A percentile compares a stretch with the other conserved stretches of the same genome.
Evolutionary conservation across 2,329 filamentous ascomycete genomes (phyloP).

Genomic region (Ascochyta rabiei): DNA sequence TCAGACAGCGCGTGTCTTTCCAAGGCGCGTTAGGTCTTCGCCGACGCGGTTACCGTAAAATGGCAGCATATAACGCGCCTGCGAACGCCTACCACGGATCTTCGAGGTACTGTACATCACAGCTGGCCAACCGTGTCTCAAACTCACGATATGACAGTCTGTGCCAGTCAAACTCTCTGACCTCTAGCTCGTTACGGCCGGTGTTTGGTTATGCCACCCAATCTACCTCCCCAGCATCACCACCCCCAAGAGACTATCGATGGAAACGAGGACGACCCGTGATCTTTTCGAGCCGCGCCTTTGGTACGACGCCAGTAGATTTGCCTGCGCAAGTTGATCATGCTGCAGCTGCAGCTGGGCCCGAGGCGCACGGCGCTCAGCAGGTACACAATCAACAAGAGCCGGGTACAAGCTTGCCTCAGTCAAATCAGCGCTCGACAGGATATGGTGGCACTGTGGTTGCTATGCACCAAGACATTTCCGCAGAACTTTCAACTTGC

Average conservation of each 20-base stretch:
- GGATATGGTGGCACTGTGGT: not conserved
- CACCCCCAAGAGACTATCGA: conserved; percentile 14
- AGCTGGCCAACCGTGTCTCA: not conserved
- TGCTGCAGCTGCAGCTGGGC: not conserved
- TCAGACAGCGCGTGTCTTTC: conserved; percentile 35
- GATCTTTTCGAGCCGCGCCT: conserved; percentile 13
- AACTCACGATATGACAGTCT: not conserved
- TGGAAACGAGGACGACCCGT: conserved; percentile 32
- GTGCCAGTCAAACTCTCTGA: not conserved
- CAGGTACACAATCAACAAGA: not conserved
- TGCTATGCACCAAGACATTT: not conserved
- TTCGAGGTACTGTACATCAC: not conserved
- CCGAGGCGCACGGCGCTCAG: not conserved
- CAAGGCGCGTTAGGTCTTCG: conserved; percentile 29
- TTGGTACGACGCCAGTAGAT: not conserved
- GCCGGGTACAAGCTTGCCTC: not conserved
- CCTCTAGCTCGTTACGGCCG: not conserved
- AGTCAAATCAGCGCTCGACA: not conserved
- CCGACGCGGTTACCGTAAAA: conserved; percentile 25
- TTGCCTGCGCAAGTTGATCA: not conserved
- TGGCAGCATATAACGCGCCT: conserved; percentile 11
- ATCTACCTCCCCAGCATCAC: conserved; percentile 3
- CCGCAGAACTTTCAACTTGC: not conserved
- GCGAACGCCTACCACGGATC: not conserved
- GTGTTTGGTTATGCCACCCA: conserved; percentile 10